Evolutionary conservation across 1,284 basidiomycete species (phyloP), one percentile per base, ranked within the genome.

Genomic region (Ustilago curta): DNA sequence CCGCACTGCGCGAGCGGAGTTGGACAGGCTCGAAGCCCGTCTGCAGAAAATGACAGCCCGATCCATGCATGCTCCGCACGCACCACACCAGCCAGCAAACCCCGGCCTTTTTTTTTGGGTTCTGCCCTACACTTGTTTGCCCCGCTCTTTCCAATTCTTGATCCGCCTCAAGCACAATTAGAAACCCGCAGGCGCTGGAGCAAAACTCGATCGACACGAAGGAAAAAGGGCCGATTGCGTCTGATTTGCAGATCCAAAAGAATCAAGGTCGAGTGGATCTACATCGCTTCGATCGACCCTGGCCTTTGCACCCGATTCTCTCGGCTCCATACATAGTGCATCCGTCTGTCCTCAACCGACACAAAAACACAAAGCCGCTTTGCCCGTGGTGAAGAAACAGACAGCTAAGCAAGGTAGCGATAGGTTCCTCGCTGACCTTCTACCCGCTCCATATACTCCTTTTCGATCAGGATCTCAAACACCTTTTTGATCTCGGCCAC

Each of bases 401-500:
- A 27, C 27, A 29, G 23, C n/a, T 23, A 85, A 11, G 84, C 84
- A 8, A 85, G 65, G 43, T 85, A 85, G 32, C 77, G 70, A 58
- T 84, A 84, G 40, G 83, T 50, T 23, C 77, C 77, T 12, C 81
- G 60, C 48, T 83, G 45, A 19, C 78, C 83, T 12, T 84, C 82
- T 9, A 80, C 82, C 9, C 83, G 70, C 63, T 84, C 82, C 74
- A 82, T 79, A 40, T 76, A 79, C 59, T 84, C 82, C 68, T 82
- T 82, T 14, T 84, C 83, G 40, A 83, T 83, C 23, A 84, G 49
- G 3, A 76, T 78, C 55, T 84, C 83, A 68, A 85, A 81, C 37
- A 83, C 80, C 63, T 81, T 79, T 52, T 85, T 84, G 64, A 85
- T 78, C 76, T 84, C 83, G 42, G 64, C 48, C 5, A 81, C 77